A percentile compares a stretch with the other conserved stretches of the same genome.
Conservation (phyloP, 306 rosid genomes). For the Cucurbita ficifolia region DNA sequence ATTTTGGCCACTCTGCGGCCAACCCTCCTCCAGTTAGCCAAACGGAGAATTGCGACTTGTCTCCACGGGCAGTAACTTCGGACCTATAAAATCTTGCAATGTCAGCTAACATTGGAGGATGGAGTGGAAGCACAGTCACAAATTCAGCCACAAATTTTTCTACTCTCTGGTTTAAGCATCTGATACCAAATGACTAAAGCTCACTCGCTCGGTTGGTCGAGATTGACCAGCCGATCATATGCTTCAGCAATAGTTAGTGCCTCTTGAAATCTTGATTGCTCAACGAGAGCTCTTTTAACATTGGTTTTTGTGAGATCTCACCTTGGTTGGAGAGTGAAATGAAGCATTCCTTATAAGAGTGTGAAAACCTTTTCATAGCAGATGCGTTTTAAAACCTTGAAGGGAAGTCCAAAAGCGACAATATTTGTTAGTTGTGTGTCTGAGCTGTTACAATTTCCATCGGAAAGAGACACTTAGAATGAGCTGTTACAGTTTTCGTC, state of each 20-base stretch:
- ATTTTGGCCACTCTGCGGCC: conserved; percentile 96
- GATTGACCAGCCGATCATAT: no score
- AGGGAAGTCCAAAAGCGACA: no score
- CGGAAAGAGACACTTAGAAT: no score
- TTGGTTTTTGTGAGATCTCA: no score
- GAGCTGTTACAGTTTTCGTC: no score
- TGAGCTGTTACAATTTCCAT: no score
- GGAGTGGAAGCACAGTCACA: conserved; percentile 85
- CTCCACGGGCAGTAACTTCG: conserved; percentile 91
- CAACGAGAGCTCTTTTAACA: conserved; percentile 79
- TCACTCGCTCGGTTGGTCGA: conserved; percentile 96
- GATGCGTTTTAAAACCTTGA: no score
- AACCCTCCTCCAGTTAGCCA: conserved; percentile 97
- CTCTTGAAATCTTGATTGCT: conserved; percentile 90
- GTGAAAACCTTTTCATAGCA: no score
- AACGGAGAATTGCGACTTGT: conserved; percentile 90
- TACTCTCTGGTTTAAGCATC: conserved; percentile 94
- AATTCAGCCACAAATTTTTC: conserved; percentile 92
- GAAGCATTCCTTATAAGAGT: no score
- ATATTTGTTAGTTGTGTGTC: no score
- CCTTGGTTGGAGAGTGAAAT: no score
- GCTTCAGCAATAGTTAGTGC: conserved; percentile 96
- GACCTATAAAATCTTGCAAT: conserved; percentile 78
- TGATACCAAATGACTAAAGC: conserved; percentile 93
- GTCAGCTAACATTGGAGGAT: conserved; percentile 68